Percentiles rank a stretch among this genome's conserved stretches.
phyloP scores from a whole-genome alignment of 2,329 filamentous ascomycete genomes.

The Paradendryphiella salina region DNA sequence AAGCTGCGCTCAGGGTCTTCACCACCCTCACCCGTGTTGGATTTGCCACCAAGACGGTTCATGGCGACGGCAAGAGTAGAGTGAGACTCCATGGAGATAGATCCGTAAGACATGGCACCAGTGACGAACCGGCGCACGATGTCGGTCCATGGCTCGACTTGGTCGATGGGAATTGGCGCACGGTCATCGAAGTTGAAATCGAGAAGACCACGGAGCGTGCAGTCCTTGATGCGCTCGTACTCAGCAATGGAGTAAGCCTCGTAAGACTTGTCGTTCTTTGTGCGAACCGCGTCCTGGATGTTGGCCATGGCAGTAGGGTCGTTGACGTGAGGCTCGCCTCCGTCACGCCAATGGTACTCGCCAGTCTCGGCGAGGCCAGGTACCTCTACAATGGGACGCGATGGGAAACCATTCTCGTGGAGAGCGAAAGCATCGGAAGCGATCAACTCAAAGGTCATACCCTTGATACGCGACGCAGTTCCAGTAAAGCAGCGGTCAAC shows the following conservation, averaged over 20 bases:
- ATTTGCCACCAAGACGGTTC: constrained; percentile 95
- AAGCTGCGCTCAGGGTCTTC: constrained; percentile 91
- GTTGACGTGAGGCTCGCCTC: constrained; percentile 93
- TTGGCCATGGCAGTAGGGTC: constrained; percentile 94
- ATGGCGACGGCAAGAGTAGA: constrained; percentile 94
- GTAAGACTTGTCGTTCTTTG: constrained; percentile 98
- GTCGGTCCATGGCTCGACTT: constrained; percentile 97
- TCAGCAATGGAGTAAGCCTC: constrained; percentile 92
- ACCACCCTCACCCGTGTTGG: constrained; percentile 96
- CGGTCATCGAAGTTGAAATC: constrained; percentile 95
- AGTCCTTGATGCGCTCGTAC: constrained; percentile 96
- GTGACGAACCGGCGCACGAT: constrained; percentile 96
- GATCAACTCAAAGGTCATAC: constrained; percentile 90
- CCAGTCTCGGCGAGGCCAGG: constrained; percentile 87
- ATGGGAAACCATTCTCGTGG: constrained; percentile 90
- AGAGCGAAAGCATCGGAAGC: constrained; percentile 93
- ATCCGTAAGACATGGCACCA: constrained; percentile 97
- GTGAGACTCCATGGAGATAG: constrained; percentile 98
- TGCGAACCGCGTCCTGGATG: constrained; percentile 93
- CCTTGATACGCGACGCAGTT: constrained; percentile 91
- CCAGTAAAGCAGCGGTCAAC: constrained; percentile 94
- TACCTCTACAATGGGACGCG: constrained; percentile 73
- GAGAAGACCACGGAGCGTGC: constrained; percentile 88
- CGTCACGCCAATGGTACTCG: constrained; percentile 98
- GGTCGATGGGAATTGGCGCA: constrained; percentile 85